Evolutionary conservation across 768 basidiomycete genomes (phyloP).

Genomic region (Asterophora lycoperdoides): DNA sequence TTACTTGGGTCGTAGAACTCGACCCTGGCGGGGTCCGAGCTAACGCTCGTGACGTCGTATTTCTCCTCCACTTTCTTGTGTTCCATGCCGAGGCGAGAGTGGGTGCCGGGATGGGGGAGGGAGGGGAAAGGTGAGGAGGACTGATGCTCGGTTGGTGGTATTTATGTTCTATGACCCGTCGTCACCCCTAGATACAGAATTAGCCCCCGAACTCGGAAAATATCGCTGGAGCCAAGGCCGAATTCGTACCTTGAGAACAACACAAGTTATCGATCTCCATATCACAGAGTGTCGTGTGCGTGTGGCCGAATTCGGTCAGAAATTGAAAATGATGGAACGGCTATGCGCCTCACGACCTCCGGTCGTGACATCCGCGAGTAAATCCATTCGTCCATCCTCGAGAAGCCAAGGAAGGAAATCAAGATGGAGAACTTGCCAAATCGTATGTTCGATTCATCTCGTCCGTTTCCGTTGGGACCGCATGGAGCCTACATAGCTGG

Average conservation of each 20-base stretch:
- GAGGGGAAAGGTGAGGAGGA: slow-evolving; percentile 2
- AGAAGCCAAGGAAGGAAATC: not conserved
- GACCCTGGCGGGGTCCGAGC: slow-evolving; percentile 23
- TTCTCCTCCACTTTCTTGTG: slow-evolving; percentile 31
- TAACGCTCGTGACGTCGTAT: slow-evolving; percentile 28
- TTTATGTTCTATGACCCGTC: slow-evolving; percentile 8
- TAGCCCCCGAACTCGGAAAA: not conserved
- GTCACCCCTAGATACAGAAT: slow-evolving; percentile 7
- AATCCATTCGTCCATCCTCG: not conserved
- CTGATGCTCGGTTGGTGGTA: not conserved
- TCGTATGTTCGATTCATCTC: not conserved
- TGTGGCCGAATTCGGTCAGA: not conserved
- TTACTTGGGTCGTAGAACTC: slow-evolving; percentile 46
- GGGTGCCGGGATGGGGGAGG: slow-evolving; percentile 4
- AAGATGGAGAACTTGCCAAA: not conserved
- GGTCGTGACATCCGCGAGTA: slow-evolving; percentile 1
- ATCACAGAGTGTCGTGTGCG: slow-evolving; percentile 1
- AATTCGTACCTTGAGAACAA: slow-evolving; percentile 3
- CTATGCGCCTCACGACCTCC: slow-evolving; percentile 3
- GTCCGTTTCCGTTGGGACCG: slow-evolving; percentile 1
- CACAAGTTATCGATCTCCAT: slow-evolving; percentile 1
- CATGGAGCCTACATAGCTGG: not conserved
- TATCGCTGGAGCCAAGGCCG: not conserved
- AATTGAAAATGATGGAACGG: slow-evolving; percentile 11
- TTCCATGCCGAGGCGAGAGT: slow-evolving; percentile 18